Percentiles rank a stretch among this genome's conserved stretches.
Conservation (phyloP, 345 rosid species). For the Aurinia saxatilis region DNA sequence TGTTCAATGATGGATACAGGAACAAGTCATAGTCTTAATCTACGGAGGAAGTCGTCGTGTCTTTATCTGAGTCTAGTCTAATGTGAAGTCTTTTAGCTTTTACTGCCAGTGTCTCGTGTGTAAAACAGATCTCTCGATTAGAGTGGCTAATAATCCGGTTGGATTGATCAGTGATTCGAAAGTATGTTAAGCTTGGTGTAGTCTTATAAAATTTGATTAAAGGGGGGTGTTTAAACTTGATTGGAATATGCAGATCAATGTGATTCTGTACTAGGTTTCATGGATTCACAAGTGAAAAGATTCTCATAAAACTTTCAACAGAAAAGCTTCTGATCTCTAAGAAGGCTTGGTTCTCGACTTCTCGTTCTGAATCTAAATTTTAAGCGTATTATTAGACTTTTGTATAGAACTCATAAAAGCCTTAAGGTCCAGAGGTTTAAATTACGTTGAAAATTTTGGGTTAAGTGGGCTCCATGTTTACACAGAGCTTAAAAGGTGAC, state of each 20-base stretch:
- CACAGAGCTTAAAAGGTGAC: neutral
- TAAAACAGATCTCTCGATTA: slow-evolving; percentile 3
- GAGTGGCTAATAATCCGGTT: neutral
- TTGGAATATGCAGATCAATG: no score
- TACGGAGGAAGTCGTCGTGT: neutral
- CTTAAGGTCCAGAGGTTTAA: neutral
- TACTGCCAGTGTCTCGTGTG: slow-evolving; percentile 6
- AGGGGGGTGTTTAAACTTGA: no score
- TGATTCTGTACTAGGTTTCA: neutral
- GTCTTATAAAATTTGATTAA: neutral
- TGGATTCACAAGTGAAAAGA: neutral
- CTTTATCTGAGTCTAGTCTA: neutral
- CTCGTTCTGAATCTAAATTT: neutral
- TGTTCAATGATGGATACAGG: slow-evolving; percentile 1
- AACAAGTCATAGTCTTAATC: neutral
- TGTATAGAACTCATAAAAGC: neutral
- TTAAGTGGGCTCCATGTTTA: slow-evolving; percentile 28
- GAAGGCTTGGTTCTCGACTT: neutral
- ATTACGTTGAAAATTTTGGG: neutral
- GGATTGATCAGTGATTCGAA: neutral
- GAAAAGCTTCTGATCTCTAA: neutral
- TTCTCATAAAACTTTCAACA: no score
- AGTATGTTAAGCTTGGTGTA: neutral
- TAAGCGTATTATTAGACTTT: neutral
- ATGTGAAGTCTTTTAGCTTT: slow-evolving; percentile 7